These are phyloP conservation scores for Backusella circina DNA, from an alignment of 192 early-diverging fungal genomes.

Conservation along the genomic window DNA sequence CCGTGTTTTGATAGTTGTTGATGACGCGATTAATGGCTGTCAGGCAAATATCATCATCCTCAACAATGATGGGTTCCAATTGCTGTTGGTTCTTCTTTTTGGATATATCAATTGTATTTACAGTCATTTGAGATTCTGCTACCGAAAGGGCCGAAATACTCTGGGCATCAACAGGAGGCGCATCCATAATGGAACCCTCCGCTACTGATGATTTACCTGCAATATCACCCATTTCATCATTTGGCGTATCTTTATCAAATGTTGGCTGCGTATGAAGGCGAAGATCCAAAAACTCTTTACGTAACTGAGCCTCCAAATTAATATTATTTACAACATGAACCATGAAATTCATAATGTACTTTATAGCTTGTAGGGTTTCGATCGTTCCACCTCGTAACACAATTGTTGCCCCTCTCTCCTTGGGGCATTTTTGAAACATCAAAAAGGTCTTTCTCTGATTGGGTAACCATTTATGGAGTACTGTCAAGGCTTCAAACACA, in stretches of 20 bases:
- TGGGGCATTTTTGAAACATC: conserved; percentile 80
- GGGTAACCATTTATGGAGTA: conserved; percentile 74
- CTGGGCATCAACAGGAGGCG: background rate
- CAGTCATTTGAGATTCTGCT: conserved; percentile 5
- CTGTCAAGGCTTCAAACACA: conserved; percentile 71
- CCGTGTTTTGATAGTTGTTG: conserved; percentile 59
- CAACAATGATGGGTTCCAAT: background rate
- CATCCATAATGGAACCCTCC: background rate
- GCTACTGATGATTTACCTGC: background rate
- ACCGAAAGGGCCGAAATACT: conserved; percentile 7
- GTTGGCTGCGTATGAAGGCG: background rate
- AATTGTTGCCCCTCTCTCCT: conserved; percentile 79
- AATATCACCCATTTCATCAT: background rate
- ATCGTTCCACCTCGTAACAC: conserved; percentile 82
- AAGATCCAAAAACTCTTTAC: conserved; percentile 8
- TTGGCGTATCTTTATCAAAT: background rate
- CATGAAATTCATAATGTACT: conserved; percentile 79
- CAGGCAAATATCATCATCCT: conserved; percentile 18
- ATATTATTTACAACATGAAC: conserved; percentile 84
- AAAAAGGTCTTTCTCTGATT: conserved; percentile 83
- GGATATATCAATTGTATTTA: background rate
- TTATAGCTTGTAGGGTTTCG: conserved; percentile 67
- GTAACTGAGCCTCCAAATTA: conserved; percentile 64
- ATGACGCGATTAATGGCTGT: conserved; percentile 40
- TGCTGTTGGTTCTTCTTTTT: background rate